A percentile compares a stretch with the other conserved stretches of the same genome.
These are phyloP conservation scores for Russula sp. DNA, from an alignment of 768 basidiomycete species.

Conservation along the genomic window DNA sequence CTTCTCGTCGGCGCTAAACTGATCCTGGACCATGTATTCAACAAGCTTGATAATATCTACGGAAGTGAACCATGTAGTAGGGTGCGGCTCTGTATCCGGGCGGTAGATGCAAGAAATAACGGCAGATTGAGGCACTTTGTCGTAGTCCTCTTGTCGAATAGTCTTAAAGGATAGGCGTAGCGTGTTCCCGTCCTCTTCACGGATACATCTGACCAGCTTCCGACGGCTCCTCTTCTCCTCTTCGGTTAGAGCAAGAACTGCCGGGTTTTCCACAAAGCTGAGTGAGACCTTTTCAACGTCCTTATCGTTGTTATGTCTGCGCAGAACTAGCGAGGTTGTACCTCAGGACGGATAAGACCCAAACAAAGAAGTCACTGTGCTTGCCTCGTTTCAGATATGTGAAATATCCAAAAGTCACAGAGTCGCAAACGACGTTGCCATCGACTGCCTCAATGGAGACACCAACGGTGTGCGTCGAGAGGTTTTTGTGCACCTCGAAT, in stretches of 20 bases:
- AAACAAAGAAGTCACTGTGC: neutral
- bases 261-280: conserved; percentile 51
- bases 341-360: neutral
- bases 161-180: conserved; percentile 75
- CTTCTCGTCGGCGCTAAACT: conserved; percentile 93
- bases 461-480: conserved; percentile 38
- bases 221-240: conserved; percentile 65
- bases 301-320: conserved; percentile 27
- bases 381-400: conserved; percentile 48
- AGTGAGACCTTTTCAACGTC: conserved; percentile 47
- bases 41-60: conserved; percentile 94
- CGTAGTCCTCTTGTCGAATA: conserved; percentile 66
- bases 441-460: conserved; percentile 59
- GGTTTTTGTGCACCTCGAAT: conserved; percentile 33
- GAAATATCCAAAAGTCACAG: conserved; percentile 65
- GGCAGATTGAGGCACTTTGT: conserved; percentile 47
- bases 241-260: conserved; percentile 51
- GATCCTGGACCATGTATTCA: conserved; percentile 64
- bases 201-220: conserved; percentile 80
- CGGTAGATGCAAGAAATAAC: conserved; percentile 95
- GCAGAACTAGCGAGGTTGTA: too few species aligned
- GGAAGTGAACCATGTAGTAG: conserved; percentile 75
- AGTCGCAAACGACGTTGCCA: conserved; percentile 49
- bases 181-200: conserved; percentile 65
- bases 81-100: conserved; percentile 42